Base-by-base conservation (phyloP, 768 basidiomycete species). In the Xanthoconium purpureum region DNA sequence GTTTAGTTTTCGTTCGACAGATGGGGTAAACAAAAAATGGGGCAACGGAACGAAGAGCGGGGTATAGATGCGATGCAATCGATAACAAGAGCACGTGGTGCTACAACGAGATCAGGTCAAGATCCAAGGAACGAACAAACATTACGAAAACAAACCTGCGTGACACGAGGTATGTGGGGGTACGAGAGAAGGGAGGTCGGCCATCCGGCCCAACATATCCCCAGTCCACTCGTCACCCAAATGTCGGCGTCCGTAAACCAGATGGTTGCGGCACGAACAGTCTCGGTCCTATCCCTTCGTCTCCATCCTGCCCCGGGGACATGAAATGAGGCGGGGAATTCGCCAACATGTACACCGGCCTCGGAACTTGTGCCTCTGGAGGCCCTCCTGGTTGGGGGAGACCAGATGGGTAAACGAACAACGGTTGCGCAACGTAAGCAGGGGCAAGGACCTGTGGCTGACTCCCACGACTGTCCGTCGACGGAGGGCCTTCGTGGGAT, bases 391-490 rank as follows among this genome's bases (percentile, higher is more conserved):
- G 60, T 28, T 72, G 66, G 18, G 71, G 71, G n/a, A 69, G 35
- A 12, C 67, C 67, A 13, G 67, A 70, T 6, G 68, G 68, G 18
- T 69, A 69, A 2, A 69, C 68, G 44, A 69, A 69, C 47, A 69
- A 43, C 3, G 67, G 67, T 12, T 71, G 69, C 5, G 67, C 66
- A n/a, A 69, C 66, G 32, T 69, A 70, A 2, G 68, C 68, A 24
- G 68, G 66, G 4, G 64, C 63, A 32, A 67, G 47, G 0, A 68
- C 56, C 20, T 55, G 66, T 10, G 57, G 59, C 29, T 68, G 71
- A 13, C 67, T 66, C 5, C 69, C 69, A 30, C 70, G 69, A n/a
- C 70, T 72, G n/a, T 71, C 70, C 3, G 66, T 62, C 20, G 70
- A 71, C 5, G 64, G 64, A 0, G 65, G 48, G 2, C 70, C 67